phyloP scores from a whole-genome alignment of 2,329 filamentous ascomycete genomes.

The Zalaria obscura region DNA sequence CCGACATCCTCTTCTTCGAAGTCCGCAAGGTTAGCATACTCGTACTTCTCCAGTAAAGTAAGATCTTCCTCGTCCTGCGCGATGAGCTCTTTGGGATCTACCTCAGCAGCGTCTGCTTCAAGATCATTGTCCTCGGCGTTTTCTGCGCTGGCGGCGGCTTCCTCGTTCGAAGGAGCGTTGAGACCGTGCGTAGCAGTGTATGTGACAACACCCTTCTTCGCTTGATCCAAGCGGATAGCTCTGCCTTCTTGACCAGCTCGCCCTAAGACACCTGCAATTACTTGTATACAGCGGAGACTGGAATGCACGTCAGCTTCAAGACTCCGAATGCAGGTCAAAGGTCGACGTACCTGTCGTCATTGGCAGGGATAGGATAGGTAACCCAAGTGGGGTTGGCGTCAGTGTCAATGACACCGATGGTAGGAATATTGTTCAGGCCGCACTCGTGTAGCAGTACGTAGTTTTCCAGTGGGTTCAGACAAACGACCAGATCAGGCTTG shows the following conservation, averaged over 20 bases:
- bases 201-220: constrained; percentile 46
- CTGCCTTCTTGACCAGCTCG: constrained; percentile 71
- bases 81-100: neutral
- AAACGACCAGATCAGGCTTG: constrained; percentile 80
- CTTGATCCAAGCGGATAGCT: constrained; percentile 47
- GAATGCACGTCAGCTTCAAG: neutral
- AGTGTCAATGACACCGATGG: constrained; percentile 89
- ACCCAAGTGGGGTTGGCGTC: constrained; percentile 86
- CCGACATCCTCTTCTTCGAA: constrained; percentile 1
- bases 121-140: constrained; percentile 2
- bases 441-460: constrained; percentile 84
- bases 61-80: neutral
- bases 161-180: constrained; percentile 8
- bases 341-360: constrained; percentile 68
- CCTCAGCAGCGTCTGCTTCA: neutral
- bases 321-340: neutral
- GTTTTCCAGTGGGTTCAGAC: constrained; percentile 87
- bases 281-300: constrained; percentile 65
- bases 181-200: constrained; percentile 31
- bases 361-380: constrained; percentile 91
- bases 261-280: constrained; percentile 76
- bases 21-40: constrained; percentile 5
- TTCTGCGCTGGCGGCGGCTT: constrained; percentile 1
- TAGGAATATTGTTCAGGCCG: constrained; percentile 73
- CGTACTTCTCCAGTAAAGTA: constrained; percentile 3